Conservation (phyloP, 352 stramenopile species). For the Globisporangium sylvaticum region DNA sequence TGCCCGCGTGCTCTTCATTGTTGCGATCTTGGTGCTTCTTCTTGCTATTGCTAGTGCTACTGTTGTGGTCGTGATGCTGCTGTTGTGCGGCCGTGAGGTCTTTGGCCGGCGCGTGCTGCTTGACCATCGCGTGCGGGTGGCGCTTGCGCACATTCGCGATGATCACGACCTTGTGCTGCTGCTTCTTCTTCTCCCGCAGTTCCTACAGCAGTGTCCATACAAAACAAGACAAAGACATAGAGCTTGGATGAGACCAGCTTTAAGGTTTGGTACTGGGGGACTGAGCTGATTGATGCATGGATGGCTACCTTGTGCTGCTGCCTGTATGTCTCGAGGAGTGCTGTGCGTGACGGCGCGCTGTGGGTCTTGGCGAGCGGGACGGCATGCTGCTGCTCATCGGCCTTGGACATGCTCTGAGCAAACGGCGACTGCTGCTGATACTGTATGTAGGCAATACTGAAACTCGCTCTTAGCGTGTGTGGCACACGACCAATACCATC, state of each 20-base stretch:
- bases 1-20: slow-evolving; percentile 5
- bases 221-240: not conserved
- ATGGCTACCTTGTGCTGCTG: slow-evolving; percentile 37
- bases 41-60: not conserved
- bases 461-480: not conserved
- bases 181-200: slow-evolving; percentile 35
- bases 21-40: slow-evolving; percentile 14
- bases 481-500: not conserved
- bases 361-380: slow-evolving; percentile 1
- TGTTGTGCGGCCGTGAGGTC: not conserved
- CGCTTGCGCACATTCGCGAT: slow-evolving; percentile 42
- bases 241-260: not conserved
- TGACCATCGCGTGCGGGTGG: slow-evolving; percentile 37
- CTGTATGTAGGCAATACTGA: not conserved
- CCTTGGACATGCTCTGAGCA: slow-evolving; percentile 8
- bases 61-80: not conserved
- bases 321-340: slow-evolving; percentile 46
- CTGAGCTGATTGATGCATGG: too few relatives aligned
- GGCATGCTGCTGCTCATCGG: slow-evolving; percentile 7
- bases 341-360: slow-evolving; percentile 20
- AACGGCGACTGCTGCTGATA: not conserved
- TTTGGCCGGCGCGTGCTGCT: slow-evolving; percentile 18
- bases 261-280: too few relatives aligned
- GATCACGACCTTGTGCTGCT: slow-evolving; percentile 58
- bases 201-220: slow-evolving; percentile 23